These are phyloP conservation scores for Wallemia ichthyophaga DNA, from an alignment of 1,284 basidiomycete species.

Conservation along the genomic window DNA sequence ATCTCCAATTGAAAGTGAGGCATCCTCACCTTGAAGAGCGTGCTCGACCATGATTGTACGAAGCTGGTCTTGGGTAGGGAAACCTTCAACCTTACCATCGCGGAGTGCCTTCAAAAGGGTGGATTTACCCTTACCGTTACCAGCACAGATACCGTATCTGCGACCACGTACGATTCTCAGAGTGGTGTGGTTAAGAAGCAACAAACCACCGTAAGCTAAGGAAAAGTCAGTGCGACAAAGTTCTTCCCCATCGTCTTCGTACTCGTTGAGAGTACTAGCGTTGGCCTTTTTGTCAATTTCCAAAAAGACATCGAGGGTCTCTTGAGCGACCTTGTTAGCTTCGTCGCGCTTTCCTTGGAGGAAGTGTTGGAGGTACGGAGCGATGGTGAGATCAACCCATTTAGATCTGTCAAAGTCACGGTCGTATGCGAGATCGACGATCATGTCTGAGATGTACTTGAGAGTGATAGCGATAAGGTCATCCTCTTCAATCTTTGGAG, in stretches of 20 bases:
- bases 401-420: constrained; percentile 41
- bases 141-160: constrained; percentile 79
- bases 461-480: constrained; percentile 20
- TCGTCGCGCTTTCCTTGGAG: constrained; percentile 14
- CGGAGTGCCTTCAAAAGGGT: constrained; percentile 87
- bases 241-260: constrained; percentile 44
- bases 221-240: constrained; percentile 83
- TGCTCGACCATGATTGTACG: constrained; percentile 89
- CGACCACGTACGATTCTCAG: constrained; percentile 68
- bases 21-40: constrained; percentile 73
- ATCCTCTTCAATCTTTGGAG: constrained; percentile 8
- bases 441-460: constrained; percentile 37
- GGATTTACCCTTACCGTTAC: constrained; percentile 87
- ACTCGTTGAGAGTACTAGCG: constrained; percentile 21
- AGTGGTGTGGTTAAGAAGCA: constrained; percentile 80
- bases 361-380: constrained; percentile 26
- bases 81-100: constrained; percentile 78
- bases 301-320: constrained; percentile 37
- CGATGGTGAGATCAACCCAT: constrained; percentile 37
- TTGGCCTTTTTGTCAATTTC: constrained; percentile 32
- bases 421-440: constrained; percentile 42
- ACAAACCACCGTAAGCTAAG: constrained; percentile 78
- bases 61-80: constrained; percentile 61
- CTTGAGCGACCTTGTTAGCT: constrained; percentile 25
- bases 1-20: constrained; percentile 45